Base-by-base conservation (phyloP, 1,284 basidiomycete genomes). In the Fomes fomentarius region DNA sequence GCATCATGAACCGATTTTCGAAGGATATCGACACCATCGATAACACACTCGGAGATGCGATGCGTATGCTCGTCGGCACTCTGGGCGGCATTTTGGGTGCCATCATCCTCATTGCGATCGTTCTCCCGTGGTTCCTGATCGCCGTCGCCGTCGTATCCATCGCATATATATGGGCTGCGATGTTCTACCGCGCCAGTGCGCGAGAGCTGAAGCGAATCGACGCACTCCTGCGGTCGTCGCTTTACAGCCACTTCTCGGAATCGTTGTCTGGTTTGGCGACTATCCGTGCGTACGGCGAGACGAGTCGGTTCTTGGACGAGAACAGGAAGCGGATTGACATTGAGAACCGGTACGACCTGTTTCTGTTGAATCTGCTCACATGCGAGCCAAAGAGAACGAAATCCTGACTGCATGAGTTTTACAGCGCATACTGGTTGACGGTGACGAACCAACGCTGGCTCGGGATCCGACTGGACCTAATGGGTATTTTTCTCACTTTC, bases 1-100 rank as follows among this genome's bases (percentile, higher is more conserved):
- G 94, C 19, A 93, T 96, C 64, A 89, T 93, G 83, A 93, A 93
- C 70, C 81, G 91, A 15, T 90, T 93, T 70, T 80, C 85, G 1
- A 89, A 89, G 71, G 91, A 96, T 71, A 85, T 94, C 45, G 93
- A 96, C 67, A 94, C 92, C 0, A 80, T 95, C 52, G 94, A 96
- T 71, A 95, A 93, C 66, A 51, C 78, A 45, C 75, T 90, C 8
- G 82, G 81, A 66, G 92, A 95, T 68, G 81, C 91, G 2, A 72
- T 94, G 65, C 84, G 93, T 44, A 91, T 91, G 84, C 78, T 93
- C 47, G 72, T 80, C 52, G 75, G 67, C n/a, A 93, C 91, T 0
- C 62, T 81, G 2, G 82, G 84, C 2, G 77, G 76, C 47, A 89
- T 93, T 40, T 34, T 88, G 12, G 89, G 91, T 28, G 85, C 91